Percentiles rank a stretch among this genome's conserved stretches.
Conservation (phyloP, 108 stramenopile species). For the Nitzschia sp. region DNA sequence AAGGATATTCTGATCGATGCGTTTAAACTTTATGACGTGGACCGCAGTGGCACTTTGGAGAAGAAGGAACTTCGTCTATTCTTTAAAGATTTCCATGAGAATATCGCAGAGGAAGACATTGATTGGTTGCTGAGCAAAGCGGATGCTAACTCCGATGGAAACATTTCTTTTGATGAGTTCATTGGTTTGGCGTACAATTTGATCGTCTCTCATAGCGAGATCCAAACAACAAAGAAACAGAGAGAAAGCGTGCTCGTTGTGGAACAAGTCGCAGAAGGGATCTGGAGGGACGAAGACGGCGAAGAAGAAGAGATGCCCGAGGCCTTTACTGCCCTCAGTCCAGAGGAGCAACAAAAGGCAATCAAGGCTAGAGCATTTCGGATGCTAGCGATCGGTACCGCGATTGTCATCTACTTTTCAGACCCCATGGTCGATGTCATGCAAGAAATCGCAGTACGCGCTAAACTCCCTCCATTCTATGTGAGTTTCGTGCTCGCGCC, state of each 20-base stretch:
- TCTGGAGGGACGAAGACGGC: slow-evolving; percentile 49
- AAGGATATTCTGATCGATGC: slow-evolving; percentile 78
- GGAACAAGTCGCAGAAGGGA: slow-evolving; percentile 7
- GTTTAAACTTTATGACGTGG: slow-evolving; percentile 83
- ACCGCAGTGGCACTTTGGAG: slow-evolving; percentile 69
- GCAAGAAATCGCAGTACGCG: slow-evolving; percentile 82
- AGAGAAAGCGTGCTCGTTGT: not conserved
- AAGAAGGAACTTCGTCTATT: slow-evolving; percentile 66
- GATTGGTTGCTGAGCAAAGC: slow-evolving; percentile 58
- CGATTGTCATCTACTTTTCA: slow-evolving; percentile 88
- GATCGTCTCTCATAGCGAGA: slow-evolving; percentile 42
- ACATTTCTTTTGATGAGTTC: slow-evolving; percentile 89
- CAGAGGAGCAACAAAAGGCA: slow-evolving; percentile 84
- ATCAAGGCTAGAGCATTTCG: slow-evolving; percentile 85
- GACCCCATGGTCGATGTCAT: slow-evolving; percentile 99
- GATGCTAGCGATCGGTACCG: slow-evolving; percentile 87
- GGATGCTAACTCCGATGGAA: slow-evolving; percentile 71
- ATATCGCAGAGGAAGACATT: slow-evolving; percentile 48
- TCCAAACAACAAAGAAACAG: not conserved
- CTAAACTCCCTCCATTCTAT: slow-evolving; percentile 86
- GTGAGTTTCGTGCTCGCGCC: slow-evolving; percentile 97
- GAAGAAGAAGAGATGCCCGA: slow-evolving; percentile 84
- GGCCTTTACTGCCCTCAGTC: slow-evolving; percentile 64
- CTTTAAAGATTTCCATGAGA: slow-evolving; percentile 85
- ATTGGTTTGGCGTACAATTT: slow-evolving; percentile 79